Percentiles rank a stretch among this genome's conserved stretches.
phyloP scores from a whole-genome alignment of 83 land plant genomes.

The Thuja plicata region DNA sequence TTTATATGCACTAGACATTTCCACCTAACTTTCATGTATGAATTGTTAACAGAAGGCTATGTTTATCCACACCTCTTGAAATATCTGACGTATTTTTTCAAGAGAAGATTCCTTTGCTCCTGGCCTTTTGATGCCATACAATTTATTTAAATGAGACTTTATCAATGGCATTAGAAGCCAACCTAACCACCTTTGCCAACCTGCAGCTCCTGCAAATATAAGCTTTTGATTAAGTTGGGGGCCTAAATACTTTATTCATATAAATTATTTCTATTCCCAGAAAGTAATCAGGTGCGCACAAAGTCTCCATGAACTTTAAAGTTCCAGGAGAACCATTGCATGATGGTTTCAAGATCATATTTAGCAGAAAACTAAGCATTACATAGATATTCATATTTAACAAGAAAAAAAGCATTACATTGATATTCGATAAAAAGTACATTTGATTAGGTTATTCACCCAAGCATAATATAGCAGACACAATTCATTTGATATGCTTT shows the following conservation, averaged over 20 bases:
- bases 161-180: slow-evolving; percentile 32
- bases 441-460: no score
- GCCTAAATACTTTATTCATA: not conserved
- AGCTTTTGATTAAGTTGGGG: not conserved
- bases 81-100: slow-evolving; percentile 23
- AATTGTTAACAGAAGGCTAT: not conserved
- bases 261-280: not conserved
- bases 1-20: not conserved
- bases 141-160: slow-evolving; percentile 18
- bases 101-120: slow-evolving; percentile 34
- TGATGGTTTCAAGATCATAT: not conserved
- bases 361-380: not conserved
- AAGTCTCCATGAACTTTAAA: not conserved
- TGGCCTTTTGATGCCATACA: slow-evolving; percentile 23
- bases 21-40: not conserved
- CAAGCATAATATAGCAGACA: no score
- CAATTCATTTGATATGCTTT: no score
- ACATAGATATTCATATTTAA: not conserved
- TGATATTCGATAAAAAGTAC: no score
- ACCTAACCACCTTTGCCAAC: slow-evolving; percentile 21
- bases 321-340: not conserved
- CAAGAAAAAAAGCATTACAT: no score
- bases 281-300: not conserved
- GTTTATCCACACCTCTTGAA: slow-evolving; percentile 29
- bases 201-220: slow-evolving; percentile 14